Percentiles rank a stretch among this genome's conserved stretches.
Evolutionary conservation across 495 filamentous ascomycete species (phyloP).

Genomic region (Penicillium longicatenatum): DNA sequence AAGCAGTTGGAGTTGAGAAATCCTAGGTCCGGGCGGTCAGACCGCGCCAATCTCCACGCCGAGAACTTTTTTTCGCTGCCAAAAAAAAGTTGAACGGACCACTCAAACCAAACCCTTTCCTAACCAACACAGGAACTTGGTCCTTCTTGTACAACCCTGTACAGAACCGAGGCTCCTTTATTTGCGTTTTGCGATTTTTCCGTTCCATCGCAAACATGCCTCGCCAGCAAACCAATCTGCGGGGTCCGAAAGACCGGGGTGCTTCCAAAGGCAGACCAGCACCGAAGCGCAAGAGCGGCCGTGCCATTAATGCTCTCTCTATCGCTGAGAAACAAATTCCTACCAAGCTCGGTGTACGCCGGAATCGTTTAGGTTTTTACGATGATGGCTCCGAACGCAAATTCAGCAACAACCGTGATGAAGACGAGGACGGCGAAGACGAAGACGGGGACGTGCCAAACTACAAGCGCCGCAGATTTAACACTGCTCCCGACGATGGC

Average conservation of each 20-base stretch:
- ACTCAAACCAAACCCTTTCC: constrained; percentile 16
- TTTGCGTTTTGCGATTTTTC: constrained; percentile 10
- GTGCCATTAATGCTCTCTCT: constrained; percentile 79
- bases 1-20: constrained; percentile 10
- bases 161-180: constrained; percentile 7
- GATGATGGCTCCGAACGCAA: constrained; percentile 54
- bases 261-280: constrained; percentile 36
- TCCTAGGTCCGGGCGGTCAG: constrained; percentile 30
- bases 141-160: constrained; percentile 10
- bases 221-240: constrained; percentile 59
- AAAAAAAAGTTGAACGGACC: constrained; percentile 34
- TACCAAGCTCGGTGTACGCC: constrained; percentile 50
- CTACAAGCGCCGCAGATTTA: constrained; percentile 46
- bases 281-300: constrained; percentile 54
- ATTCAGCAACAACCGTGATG: constrained; percentile 32
- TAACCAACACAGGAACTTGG: background rate
- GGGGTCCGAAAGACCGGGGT: constrained; percentile 51
- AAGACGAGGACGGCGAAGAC: constrained; percentile 49
- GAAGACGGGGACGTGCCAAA: constrained; percentile 55
- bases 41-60: constrained; percentile 39
- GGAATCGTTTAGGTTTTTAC: constrained; percentile 59
- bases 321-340: constrained; percentile 70
- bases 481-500: constrained; percentile 37
- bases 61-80: constrained; percentile 43
- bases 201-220: constrained; percentile 55